A percentile compares a stretch with the other conserved stretches of the same genome.
Evolutionary conservation across 148 eudicot species (phyloP).

Genomic region (Dianthus caryophyllus): DNA sequence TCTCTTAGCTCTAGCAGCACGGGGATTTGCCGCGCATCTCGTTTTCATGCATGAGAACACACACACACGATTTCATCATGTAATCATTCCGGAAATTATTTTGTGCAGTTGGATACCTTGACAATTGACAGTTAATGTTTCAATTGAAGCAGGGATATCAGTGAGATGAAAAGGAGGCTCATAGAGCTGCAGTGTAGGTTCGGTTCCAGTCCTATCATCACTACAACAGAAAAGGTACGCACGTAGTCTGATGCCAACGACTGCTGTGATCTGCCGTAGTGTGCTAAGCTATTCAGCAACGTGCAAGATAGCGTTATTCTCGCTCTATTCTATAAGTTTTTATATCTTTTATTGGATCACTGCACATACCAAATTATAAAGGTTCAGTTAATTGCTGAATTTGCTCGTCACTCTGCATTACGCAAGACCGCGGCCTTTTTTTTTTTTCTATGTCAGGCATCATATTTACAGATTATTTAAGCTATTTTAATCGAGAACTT

Average conservation of each 20-base stretch:
- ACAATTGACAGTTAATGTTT: constrained; percentile 10
- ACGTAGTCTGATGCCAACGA: constrained; percentile 5
- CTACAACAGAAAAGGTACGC: constrained; percentile 94
- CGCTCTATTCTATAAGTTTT: no score
- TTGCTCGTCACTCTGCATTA: not conserved
- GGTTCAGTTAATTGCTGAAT: not conserved
- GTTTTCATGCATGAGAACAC: no score
- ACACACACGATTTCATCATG: not conserved
- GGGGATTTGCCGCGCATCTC: no score
- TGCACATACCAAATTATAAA: not conserved
- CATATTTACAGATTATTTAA: not conserved
- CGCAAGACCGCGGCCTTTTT: no score
- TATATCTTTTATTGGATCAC: not conserved
- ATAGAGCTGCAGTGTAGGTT: constrained; percentile 40
- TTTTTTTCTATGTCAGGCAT: not conserved
- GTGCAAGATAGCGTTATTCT: no score
- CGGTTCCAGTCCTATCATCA: constrained; percentile 48
- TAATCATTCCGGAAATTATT: not conserved
- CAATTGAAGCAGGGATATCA: constrained; percentile 54
- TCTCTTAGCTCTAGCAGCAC: not conserved
- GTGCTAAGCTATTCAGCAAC: not conserved
- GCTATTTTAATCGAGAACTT: not conserved
- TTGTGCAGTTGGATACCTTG: constrained; percentile 2
- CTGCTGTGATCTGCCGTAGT: not conserved
- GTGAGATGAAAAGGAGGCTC: constrained; percentile 43